These are phyloP conservation scores for Leccinum pseudoinsigne DNA, from an alignment of 1,284 basidiomycete genomes.

Conservation along the genomic window DNA sequence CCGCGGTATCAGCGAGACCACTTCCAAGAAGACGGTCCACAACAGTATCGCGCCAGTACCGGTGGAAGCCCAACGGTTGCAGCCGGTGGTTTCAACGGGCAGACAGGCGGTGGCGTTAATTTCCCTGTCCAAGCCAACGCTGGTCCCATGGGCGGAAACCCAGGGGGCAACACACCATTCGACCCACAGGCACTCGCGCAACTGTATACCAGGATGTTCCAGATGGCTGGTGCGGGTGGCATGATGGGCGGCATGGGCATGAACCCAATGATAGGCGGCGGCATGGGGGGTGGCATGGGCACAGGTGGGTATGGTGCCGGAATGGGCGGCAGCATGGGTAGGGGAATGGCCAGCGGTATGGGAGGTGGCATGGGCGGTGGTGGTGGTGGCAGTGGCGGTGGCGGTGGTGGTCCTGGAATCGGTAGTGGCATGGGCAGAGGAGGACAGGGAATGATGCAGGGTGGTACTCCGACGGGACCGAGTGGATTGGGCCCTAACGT, in stretches of 20 bases:
- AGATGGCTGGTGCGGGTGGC: slow-evolving; percentile 55
- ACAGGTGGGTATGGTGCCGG: slow-evolving; percentile 36
- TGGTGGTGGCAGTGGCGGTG: slow-evolving; percentile 36
- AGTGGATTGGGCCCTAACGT: slow-evolving; percentile 53
- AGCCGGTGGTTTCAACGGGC: slow-evolving; percentile 16
- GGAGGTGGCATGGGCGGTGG: slow-evolving; percentile 34
- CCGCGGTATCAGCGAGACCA: slow-evolving; percentile 79
- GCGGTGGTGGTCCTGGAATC: slow-evolving; percentile 34
- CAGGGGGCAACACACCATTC: slow-evolving; percentile 59
- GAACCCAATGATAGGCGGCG: slow-evolving; percentile 25
- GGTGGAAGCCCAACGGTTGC: slow-evolving; percentile 24
- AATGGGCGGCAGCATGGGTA: slow-evolving; percentile 39
- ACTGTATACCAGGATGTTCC: slow-evolving; percentile 83
- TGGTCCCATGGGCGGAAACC: slow-evolving; percentile 23
- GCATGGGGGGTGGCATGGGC: slow-evolving; percentile 40
- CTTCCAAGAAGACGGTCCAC: slow-evolving; percentile 39
- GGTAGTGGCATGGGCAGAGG: slow-evolving; percentile 44
- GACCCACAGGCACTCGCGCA: slow-evolving; percentile 80
- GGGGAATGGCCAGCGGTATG: slow-evolving; percentile 36
- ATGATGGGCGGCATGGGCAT: slow-evolving; percentile 43
- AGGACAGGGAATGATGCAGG: slow-evolving; percentile 32
- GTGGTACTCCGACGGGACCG: slow-evolving; percentile 34
- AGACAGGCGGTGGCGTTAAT: slow-evolving; percentile 28
- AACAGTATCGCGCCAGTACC: slow-evolving; percentile 33
- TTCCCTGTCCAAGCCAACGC: slow-evolving; percentile 28